A percentile compares a stretch with the other conserved stretches of the same genome.
Conservation (phyloP, 83 land plant species). For the Picea mariana region DNA sequence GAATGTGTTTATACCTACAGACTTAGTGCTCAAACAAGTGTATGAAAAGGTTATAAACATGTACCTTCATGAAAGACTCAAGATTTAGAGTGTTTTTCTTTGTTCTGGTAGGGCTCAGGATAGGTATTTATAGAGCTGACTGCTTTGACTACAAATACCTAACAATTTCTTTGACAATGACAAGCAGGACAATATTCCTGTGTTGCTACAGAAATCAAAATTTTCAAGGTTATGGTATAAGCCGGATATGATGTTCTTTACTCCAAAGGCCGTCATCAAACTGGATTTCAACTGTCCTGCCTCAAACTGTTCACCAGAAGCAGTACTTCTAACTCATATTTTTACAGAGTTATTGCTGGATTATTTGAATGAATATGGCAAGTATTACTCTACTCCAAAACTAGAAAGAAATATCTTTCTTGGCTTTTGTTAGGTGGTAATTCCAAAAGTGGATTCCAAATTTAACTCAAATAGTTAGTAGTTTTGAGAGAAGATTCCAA, state of each 20-base stretch:
- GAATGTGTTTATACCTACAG: constrained; percentile 86
- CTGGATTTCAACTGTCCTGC: constrained; percentile 83
- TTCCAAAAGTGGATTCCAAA: background rate
- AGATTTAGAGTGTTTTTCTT: background rate
- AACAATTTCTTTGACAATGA: background rate
- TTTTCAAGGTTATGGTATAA: constrained; percentile 88
- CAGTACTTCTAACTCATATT: constrained; percentile 71
- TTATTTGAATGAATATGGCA: constrained; percentile 95
- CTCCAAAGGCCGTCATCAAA: constrained; percentile 84
- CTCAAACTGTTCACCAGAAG: constrained; percentile 76
- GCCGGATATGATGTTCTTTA: constrained; percentile 68
- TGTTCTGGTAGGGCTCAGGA: background rate
- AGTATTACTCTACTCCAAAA: constrained; percentile 10
- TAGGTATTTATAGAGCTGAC: background rate
- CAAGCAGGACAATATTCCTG: constrained; percentile 60
- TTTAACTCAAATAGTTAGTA: too few species aligned
- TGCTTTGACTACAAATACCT: background rate
- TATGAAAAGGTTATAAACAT: constrained; percentile 34
- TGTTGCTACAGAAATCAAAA: constrained; percentile 45
- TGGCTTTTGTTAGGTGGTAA: background rate
- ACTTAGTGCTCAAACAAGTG: constrained; percentile 54
- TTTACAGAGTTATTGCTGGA: constrained; percentile 79
- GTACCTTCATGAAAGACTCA: background rate
- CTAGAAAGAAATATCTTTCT: background rate
- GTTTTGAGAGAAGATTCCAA: too few species aligned